Conservation (phyloP, 139 green algal species). For the Gonium pectorale region DNA sequence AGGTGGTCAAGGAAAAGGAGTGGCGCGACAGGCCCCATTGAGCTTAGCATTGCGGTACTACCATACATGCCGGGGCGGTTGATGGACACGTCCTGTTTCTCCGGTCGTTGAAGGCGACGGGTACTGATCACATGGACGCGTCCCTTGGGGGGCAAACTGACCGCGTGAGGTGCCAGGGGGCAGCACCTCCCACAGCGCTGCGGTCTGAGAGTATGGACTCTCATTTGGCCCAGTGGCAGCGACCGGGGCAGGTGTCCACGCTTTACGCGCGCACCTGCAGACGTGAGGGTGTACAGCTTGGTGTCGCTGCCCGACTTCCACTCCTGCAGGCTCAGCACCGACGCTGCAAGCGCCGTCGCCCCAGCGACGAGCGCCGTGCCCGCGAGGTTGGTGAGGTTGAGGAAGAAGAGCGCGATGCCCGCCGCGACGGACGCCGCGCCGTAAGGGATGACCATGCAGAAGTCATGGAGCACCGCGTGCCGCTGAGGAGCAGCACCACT, state of each 20-base stretch:
- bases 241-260: not conserved
- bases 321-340: constrained; percentile 64
- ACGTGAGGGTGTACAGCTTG: constrained; percentile 61
- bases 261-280: constrained; percentile 46
- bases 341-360: constrained; percentile 26
- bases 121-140: no score
- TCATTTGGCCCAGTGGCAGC: no score
- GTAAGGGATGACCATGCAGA: constrained; percentile 90
- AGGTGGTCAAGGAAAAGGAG: no score
- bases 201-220: no score
- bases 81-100: no score
- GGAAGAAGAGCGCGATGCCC: constrained; percentile 63
- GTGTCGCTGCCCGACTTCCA: constrained; percentile 61
- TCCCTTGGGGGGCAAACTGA: no score
- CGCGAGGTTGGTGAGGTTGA: constrained; percentile 35
- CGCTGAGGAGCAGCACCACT: constrained; percentile 3
- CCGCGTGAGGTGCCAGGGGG: no score
- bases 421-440: constrained; percentile 60
- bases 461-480: constrained; percentile 85
- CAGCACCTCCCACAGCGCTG: no score
- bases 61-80: no score
- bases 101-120: no score
- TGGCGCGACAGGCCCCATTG: no score
- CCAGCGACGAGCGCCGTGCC: constrained; percentile 46
- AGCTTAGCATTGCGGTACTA: no score